A percentile compares a stretch with the other conserved stretches of the same genome.
phyloP scores from a whole-genome alignment of 345 rosid genomes.

The Fremontodendron californicum region DNA sequence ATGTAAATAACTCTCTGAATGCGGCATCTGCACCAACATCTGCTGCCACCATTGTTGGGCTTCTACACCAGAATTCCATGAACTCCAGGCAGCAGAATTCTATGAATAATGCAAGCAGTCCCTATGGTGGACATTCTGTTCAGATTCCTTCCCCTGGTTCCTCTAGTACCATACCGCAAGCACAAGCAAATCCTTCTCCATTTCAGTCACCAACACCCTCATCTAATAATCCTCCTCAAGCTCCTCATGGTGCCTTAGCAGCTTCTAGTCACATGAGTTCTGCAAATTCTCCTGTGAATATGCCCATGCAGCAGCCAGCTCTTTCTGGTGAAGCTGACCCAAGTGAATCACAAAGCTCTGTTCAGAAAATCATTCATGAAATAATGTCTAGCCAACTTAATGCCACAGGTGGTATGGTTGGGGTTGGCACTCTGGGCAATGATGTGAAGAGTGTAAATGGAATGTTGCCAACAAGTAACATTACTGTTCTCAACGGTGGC shows the following conservation, averaged over 20 bases:
- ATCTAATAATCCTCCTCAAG: slow-evolving; percentile 49
- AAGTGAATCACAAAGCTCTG: slow-evolving; percentile 67
- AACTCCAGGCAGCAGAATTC: slow-evolving; percentile 73
- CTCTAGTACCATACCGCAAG: slow-evolving; percentile 57
- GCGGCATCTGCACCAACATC: slow-evolving; percentile 57
- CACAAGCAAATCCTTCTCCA: slow-evolving; percentile 54
- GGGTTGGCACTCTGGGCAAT: slow-evolving; percentile 49
- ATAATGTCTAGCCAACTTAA: slow-evolving; percentile 64
- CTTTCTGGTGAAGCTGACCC: slow-evolving; percentile 57
- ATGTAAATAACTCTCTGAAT: slow-evolving; percentile 52
- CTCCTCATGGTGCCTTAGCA: slow-evolving; percentile 45
- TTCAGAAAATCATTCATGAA: slow-evolving; percentile 80
- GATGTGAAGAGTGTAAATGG: slow-evolving; percentile 58
- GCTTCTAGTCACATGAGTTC: slow-evolving; percentile 54
- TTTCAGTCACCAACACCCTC: slow-evolving; percentile 76
- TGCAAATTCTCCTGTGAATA: slow-evolving; percentile 53
- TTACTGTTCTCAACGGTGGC: slow-evolving; percentile 39
- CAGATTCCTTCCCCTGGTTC: slow-evolving; percentile 80
- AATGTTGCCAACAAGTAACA: slow-evolving; percentile 39
- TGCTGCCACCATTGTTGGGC: slow-evolving; percentile 68
- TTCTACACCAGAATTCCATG: slow-evolving; percentile 86
- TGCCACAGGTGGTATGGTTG: slow-evolving; percentile 46
- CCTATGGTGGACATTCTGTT: slow-evolving; percentile 67
- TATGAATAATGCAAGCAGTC: slow-evolving; percentile 65
- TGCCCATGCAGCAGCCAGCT: slow-evolving; percentile 58